Base-by-base conservation (phyloP, 2,329 filamentous ascomycete species). In the Aspergillus sp. region DNA sequence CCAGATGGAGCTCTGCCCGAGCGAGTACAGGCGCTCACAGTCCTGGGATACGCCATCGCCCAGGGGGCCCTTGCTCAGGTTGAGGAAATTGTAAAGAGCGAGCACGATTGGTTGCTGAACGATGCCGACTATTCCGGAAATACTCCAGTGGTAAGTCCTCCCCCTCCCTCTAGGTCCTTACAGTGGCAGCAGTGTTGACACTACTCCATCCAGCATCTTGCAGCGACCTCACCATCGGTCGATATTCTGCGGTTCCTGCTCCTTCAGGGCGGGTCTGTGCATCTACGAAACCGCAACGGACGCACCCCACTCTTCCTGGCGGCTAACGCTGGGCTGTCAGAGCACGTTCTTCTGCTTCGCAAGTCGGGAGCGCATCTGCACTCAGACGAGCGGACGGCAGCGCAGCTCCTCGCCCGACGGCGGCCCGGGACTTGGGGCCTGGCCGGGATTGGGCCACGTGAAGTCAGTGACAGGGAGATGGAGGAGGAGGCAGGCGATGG, bases 101-200 rank as follows among this genome's bases (percentile, higher is more conserved):
- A 90, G 67, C 83, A 86, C 61, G 77, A 83, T 57, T 84, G 83
- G 75, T 80, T 95, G 19, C 80, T 95, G 45, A 90, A 90, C 68
- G 86, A 87, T 61, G 83, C 85, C 30, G 90, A 95, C 75, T 93
- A 93, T 70, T 89, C 89, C 19, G 90, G 90, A 47, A 95, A 93
- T 75, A 93, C 90, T 24, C 78, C 79, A 19, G 67, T 80, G 51
- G 76, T 78, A 68, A 62, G 71, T 61, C 4, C 17, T 41, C 24
- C 34, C 39, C 11, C 3, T 42, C 39, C 52, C 17, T 42, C 20
- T n/a, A n/a, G 8, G 48, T 27, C 41, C 46, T 40, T 46, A 37
- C 5, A 37, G 12, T 50, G n/a, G 5, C 5, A 30, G 5, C 27
- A 37, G 9, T 20, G 19, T 13, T 48, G 9, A 46, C 37, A 27